Conservation (phyloP, 1,284 basidiomycete genomes). For the Ceraceosorus bombacis region DNA sequence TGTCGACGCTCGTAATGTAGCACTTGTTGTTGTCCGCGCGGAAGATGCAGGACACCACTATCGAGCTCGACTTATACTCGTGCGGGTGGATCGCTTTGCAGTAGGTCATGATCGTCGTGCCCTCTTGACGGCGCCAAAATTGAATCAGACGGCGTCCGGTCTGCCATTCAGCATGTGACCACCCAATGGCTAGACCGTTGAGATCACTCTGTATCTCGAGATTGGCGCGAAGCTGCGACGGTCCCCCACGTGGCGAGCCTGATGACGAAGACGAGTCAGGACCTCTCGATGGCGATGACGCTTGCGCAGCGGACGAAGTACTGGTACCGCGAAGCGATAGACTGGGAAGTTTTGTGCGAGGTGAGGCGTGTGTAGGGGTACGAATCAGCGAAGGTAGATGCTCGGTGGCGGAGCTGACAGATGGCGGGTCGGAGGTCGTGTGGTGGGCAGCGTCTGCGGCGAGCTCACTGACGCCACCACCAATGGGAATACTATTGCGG, state of each 20-base stretch:
- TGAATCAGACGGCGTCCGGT: conserved; percentile 53
- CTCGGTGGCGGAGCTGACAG: too few relatives aligned
- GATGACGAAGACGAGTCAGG: background rate
- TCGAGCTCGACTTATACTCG: conserved; percentile 51
- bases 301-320: too few relatives aligned
- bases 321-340: too few relatives aligned
- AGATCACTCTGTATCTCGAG: conserved; percentile 52
- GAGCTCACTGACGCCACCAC: too few relatives aligned
- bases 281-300: background rate
- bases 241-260: background rate
- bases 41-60: conserved; percentile 75
- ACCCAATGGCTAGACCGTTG: conserved; percentile 54
- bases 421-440: too few relatives aligned
- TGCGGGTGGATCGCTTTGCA: conserved; percentile 51
- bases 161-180: conserved; percentile 54
- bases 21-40: conserved; percentile 68
- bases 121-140: conserved; percentile 55
- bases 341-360: background rate
- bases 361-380: background rate
- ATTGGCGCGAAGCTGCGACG: conserved; percentile 17
- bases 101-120: conserved; percentile 52
- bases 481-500: too few relatives aligned
- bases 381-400: background rate
- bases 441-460: too few relatives aligned
- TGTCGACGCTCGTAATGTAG: conserved; percentile 85